A percentile compares a stretch with the other conserved stretches of the same genome.
Evolutionary conservation across 2,329 filamentous ascomycete species (phyloP).

Genomic region (Calonectria pseudoturangicola): DNA sequence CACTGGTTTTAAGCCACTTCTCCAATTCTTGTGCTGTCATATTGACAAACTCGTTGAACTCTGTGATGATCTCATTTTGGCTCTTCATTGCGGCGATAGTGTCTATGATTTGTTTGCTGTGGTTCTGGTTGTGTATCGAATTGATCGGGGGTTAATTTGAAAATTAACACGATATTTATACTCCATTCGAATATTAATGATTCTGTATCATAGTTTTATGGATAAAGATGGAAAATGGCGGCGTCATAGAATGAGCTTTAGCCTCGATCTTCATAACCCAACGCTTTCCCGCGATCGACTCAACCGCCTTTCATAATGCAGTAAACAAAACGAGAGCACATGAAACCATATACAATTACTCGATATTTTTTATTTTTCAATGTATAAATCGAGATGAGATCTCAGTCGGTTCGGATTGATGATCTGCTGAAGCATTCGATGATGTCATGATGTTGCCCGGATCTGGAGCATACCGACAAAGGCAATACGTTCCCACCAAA

Average conservation of each 20-base stretch:
- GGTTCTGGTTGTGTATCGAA: not conserved
- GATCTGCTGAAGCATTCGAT: not conserved
- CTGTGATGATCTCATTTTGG: conserved; percentile 63
- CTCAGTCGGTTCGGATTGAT: too few relatives aligned
- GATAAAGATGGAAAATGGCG: not conserved
- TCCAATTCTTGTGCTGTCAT: conserved; percentile 78
- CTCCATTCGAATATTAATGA: too few relatives aligned
- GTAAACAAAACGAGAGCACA: too few relatives aligned
- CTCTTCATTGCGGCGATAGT: conserved; percentile 48
- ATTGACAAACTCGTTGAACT: conserved; percentile 81
- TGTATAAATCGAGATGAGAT: not conserved
- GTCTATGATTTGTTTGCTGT: not conserved
- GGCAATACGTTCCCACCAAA: not conserved
- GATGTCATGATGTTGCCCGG: not conserved
- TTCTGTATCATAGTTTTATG: not conserved
- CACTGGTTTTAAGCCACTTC: conserved; percentile 76
- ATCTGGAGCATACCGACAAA: too few relatives aligned
- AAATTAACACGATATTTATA: not conserved
- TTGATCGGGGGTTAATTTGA: too few relatives aligned
- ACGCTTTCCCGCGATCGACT: not conserved
- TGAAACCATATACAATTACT: not conserved
- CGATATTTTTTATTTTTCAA: not conserved
- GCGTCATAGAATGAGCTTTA: not conserved
- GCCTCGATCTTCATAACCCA: not conserved
- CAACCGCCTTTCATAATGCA: not conserved